Percentiles rank a stretch among this genome's conserved stretches.
Evolutionary conservation across 345 rosid genomes (phyloP).

Genomic region (Chamaenerion angustifolium): DNA sequence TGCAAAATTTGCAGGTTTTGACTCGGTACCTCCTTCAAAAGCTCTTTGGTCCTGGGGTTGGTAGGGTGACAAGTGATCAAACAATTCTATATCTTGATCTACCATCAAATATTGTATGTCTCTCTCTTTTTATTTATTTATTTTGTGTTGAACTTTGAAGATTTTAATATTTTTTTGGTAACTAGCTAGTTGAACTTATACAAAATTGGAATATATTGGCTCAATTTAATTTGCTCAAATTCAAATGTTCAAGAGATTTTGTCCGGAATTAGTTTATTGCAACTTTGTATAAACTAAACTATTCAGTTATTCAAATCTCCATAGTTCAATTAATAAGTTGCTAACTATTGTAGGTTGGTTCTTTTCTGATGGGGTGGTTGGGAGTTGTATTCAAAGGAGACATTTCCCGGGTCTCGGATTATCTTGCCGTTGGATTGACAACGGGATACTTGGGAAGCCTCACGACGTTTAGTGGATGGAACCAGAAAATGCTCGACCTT

Average conservation of each 20-base stretch:
- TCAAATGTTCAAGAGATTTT: too few relatives aligned
- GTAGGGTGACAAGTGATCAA: constrained; percentile 43
- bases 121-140: constrained; percentile 9
- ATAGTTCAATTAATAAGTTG: too few relatives aligned
- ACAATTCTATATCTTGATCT: constrained; percentile 62
- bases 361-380: constrained; percentile 96
- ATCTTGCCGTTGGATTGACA: constrained; percentile 62
- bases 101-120: constrained; percentile 71
- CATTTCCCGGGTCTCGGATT: constrained; percentile 45
- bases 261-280: too few relatives aligned
- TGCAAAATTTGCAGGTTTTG: constrained; percentile 38
- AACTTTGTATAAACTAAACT: too few relatives aligned
- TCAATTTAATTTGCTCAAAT: neutral
- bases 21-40: constrained; percentile 60
- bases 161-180: neutral
- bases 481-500: constrained; percentile 92
- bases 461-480: constrained; percentile 98
- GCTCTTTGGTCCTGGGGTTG: constrained; percentile 63
- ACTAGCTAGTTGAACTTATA: neutral
- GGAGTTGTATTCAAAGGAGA: constrained; percentile 75
- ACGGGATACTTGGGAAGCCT: constrained; percentile 91
- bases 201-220: neutral
- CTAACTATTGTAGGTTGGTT: constrained; percentile 68
- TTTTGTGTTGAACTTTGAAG: neutral
- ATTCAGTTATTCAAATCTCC: too few relatives aligned